Evolutionary conservation across 495 filamentous ascomycete species (phyloP).

Genomic region (Podospora fimiseda): DNA sequence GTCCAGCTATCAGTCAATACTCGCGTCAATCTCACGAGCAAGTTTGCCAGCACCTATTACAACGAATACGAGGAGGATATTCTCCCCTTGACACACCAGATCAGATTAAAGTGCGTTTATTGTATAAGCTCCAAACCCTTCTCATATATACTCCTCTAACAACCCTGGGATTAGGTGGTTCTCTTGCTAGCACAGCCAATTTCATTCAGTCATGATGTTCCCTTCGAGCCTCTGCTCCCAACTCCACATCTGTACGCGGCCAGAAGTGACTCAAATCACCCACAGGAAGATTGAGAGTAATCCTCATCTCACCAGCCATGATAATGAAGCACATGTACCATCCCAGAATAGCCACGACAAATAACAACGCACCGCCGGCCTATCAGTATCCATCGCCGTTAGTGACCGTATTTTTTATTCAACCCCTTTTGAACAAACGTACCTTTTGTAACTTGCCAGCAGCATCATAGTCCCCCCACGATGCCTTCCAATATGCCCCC

Average conservation of each 20-base stretch:
- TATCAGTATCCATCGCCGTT: conserved; percentile 11
- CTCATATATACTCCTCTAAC: no score
- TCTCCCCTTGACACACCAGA: not conserved
- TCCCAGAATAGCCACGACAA: conserved; percentile 44
- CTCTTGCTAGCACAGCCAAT: conserved; percentile 2
- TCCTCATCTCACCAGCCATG: conserved; percentile 53
- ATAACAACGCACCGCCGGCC: conserved; percentile 43
- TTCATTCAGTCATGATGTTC: conserved; percentile 15
- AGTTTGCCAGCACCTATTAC: not conserved
- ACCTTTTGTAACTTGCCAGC: conserved; percentile 44
- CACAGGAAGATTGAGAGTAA: conserved; percentile 46
- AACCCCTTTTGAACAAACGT: not conserved
- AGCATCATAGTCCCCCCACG: conserved; percentile 35
- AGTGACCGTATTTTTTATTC: not conserved
- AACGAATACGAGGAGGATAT: not conserved
- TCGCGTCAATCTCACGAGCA: not conserved
- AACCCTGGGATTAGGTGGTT: not conserved
- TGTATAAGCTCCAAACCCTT: not conserved
- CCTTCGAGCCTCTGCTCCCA: conserved; percentile 30
- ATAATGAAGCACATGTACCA: conserved; percentile 52
- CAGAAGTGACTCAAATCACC: conserved; percentile 50
- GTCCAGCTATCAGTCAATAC: not conserved
- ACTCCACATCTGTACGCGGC: conserved; percentile 42
- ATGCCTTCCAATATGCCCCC: conserved; percentile 47
- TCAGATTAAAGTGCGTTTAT: not conserved